A percentile compares a stretch with the other conserved stretches of the same genome.
Conservation (phyloP, 257 asterid genomes). For the Buddleja alternifolia region DNA sequence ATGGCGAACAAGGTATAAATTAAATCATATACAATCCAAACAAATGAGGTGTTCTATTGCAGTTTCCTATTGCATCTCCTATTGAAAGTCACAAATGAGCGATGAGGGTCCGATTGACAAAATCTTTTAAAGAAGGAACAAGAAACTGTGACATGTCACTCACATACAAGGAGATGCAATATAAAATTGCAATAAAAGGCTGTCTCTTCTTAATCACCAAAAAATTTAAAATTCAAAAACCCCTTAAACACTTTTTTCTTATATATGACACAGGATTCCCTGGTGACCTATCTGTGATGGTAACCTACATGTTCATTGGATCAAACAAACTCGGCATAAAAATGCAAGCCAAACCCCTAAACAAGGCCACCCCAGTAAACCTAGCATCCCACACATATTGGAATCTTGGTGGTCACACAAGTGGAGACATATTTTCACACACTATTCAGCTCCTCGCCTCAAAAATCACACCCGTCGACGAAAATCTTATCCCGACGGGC, state of each 20-base stretch:
- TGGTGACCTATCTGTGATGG: constrained; percentile 56
- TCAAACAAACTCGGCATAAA: constrained; percentile 47
- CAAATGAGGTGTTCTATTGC: no score
- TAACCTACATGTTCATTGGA: constrained; percentile 61
- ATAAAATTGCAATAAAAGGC: no score
- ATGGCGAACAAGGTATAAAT: constrained; percentile 76
- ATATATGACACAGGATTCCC: constrained; percentile 66
- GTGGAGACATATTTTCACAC: constrained; percentile 68
- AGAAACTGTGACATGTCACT: no score
- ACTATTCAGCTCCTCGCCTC: constrained; percentile 59
- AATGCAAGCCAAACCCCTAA: constrained; percentile 63
- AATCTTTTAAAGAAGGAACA: no score
- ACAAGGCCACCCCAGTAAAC: constrained; percentile 75
- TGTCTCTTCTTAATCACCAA: neutral
- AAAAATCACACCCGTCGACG: constrained; percentile 61
- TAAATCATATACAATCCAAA: neutral
- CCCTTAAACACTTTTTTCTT: neutral
- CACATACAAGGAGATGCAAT: no score
- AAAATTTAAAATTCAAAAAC: neutral
- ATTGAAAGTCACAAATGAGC: no score
- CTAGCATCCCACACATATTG: constrained; percentile 86
- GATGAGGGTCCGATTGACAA: no score
- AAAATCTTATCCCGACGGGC: constrained; percentile 75
- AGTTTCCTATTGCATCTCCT: no score
- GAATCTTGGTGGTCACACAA: constrained; percentile 80